These are phyloP conservation scores for Phycomyces blakesleeanus DNA, from an alignment of 192 early-diverging fungal species.

Conservation along the genomic window DNA sequence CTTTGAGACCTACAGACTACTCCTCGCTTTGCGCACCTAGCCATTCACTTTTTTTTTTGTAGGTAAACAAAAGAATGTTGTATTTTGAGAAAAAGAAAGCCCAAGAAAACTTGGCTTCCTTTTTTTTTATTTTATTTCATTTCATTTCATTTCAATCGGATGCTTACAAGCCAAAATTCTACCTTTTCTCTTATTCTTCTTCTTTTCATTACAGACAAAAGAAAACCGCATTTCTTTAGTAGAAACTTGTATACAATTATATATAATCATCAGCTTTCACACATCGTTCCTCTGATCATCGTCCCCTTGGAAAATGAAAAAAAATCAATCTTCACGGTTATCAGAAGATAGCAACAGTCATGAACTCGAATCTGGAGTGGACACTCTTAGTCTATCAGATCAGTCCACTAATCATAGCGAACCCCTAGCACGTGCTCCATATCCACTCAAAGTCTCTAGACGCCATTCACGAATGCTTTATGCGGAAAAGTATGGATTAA, in stretches of 20 bases:
- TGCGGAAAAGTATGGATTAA: constrained; percentile 26
- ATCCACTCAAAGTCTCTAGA: background rate
- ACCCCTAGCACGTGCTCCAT: background rate
- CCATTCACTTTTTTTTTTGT: too few species aligned
- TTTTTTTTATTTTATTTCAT: too few species aligned
- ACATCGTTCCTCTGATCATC: background rate
- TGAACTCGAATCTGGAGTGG: background rate
- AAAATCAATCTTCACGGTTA: background rate
- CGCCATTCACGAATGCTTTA: constrained; percentile 26
- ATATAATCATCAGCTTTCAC: too few species aligned
- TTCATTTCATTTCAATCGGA: too few species aligned
- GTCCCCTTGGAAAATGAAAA: background rate
- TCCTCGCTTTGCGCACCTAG: background rate
- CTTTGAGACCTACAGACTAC: background rate
- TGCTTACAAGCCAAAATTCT: too few species aligned
- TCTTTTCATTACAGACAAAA: too few species aligned
- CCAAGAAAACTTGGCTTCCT: too few species aligned
- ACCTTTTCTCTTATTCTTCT: too few species aligned
- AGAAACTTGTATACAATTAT: too few species aligned
- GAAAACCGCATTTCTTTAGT: too few species aligned
- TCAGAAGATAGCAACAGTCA: background rate
- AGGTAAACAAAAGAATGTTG: too few species aligned
- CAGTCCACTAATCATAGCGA: background rate
- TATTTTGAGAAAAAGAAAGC: too few species aligned
- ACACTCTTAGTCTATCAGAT: background rate